A percentile compares a stretch with the other conserved stretches of the same genome.
Conservation (phyloP, 305 asterid species). For the Plantago lanceolata region DNA sequence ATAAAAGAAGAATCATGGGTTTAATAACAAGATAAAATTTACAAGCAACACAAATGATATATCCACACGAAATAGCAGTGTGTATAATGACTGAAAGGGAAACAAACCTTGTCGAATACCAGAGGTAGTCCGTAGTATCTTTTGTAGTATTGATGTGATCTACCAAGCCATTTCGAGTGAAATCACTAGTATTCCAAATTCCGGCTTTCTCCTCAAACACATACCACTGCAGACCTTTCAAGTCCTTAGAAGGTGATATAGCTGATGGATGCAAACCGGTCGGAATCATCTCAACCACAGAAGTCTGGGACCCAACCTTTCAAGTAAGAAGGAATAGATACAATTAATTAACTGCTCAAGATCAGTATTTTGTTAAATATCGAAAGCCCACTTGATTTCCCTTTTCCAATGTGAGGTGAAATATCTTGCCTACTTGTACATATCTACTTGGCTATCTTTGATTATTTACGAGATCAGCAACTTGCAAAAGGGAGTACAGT, state of each 20-base stretch:
- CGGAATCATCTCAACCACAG: constrained; percentile 71
- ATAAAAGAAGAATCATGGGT: constrained; percentile 25
- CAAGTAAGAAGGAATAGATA: constrained; percentile 19
- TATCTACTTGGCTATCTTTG: constrained; percentile 3
- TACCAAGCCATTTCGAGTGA: constrained; percentile 51
- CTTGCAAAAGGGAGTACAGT: neutral
- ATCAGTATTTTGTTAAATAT: constrained; percentile 3
- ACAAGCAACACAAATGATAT: neutral
- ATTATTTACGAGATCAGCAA: neutral
- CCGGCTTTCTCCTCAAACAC: constrained; percentile 68
- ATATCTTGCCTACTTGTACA: neutral
- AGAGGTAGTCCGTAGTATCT: constrained; percentile 87
- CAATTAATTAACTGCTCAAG: constrained; percentile 9
- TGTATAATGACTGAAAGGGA: constrained; percentile 11
- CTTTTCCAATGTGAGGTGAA: constrained; percentile 13
- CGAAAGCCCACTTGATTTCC: constrained; percentile 1
- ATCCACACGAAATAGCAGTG: constrained; percentile 14
- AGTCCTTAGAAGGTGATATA: constrained; percentile 37
- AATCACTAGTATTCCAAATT: constrained; percentile 77
- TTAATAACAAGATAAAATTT: constrained; percentile 12
- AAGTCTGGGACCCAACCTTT: constrained; percentile 71
- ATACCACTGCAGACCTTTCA: constrained; percentile 65
- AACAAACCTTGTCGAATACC: constrained; percentile 77
- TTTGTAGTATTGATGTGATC: constrained; percentile 90
- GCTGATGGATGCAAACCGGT: constrained; percentile 49